Conservation (phyloP, 2,329 filamentous ascomycete species). For the Diaporthe sp. region DNA sequence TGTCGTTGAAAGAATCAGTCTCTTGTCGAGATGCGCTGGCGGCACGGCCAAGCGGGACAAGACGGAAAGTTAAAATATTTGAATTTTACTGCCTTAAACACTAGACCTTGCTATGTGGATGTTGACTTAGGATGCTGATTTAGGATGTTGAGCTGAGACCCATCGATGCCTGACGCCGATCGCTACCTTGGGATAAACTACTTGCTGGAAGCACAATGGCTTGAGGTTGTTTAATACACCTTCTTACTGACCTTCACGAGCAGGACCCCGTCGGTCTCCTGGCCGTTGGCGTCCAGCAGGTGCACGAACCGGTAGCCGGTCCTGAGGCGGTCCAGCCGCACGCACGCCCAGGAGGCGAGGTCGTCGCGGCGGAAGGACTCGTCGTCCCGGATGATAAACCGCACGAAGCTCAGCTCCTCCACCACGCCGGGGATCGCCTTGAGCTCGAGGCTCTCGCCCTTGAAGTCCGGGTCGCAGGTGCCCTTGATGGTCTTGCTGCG, state of each 20-base stretch:
- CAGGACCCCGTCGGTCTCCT: conserved; percentile 75
- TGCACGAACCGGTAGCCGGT: conserved; percentile 84
- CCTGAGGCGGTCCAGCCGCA: conserved; percentile 84
- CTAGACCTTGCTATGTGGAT: neutral
- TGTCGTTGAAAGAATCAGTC: neutral
- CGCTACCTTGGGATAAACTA: conserved; percentile 9
- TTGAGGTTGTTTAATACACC: conserved; percentile 45
- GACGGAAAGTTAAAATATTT: neutral
- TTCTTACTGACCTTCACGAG: conserved; percentile 81
- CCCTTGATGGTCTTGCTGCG: conserved; percentile 71
- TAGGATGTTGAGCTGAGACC: neutral
- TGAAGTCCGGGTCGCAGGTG: conserved; percentile 71
- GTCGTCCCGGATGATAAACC: conserved; percentile 91
- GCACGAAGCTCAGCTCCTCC: conserved; percentile 79
- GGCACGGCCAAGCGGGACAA: neutral
- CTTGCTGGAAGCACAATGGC: neutral
- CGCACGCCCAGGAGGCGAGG: conserved; percentile 89
- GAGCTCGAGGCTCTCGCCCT: conserved; percentile 70
- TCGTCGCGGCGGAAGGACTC: conserved; percentile 80
- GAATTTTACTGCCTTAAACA: neutral
- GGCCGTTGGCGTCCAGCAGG: conserved; percentile 78
- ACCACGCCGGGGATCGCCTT: conserved; percentile 68
- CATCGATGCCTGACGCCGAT: conserved; percentile 11
- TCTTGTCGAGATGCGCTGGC: neutral
- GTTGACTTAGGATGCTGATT: neutral